These are phyloP conservation scores for Ciborinia camelliae DNA, from an alignment of 2,329 filamentous ascomycete species.

Conservation along the genomic window DNA sequence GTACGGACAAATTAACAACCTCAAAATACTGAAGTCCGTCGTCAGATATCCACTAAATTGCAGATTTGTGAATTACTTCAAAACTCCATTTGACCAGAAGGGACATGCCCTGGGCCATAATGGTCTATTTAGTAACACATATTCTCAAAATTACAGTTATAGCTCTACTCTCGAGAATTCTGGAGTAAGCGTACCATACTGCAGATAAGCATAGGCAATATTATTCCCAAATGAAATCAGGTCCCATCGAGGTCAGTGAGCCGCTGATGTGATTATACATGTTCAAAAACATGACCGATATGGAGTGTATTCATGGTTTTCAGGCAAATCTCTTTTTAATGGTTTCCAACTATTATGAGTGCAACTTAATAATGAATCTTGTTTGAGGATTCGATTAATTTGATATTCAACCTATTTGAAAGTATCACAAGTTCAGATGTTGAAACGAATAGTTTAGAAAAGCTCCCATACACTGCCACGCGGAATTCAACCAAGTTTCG, in stretches of 20 bases:
- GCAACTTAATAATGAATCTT: background rate
- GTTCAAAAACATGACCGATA: background rate
- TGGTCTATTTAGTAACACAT: background rate
- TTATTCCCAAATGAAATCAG: background rate
- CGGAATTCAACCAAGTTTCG: background rate
- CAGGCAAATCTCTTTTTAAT: background rate
- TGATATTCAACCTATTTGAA: too few relatives aligned
- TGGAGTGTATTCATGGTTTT: background rate
- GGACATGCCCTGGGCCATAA: background rate
- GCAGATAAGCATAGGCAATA: background rate
- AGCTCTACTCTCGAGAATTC: background rate
- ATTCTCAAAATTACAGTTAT: background rate
- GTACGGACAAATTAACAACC: background rate
- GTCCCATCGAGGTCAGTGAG: background rate
- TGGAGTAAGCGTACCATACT: background rate
- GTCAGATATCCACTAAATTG: background rate
- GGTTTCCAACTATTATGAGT: background rate
- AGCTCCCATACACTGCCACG: background rate
- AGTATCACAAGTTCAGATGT: background rate
- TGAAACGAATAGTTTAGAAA: background rate
- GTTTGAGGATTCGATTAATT: background rate
- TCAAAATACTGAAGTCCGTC: background rate
- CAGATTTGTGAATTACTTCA: background rate
- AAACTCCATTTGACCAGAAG: background rate
- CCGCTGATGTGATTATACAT: background rate